A percentile compares a stretch with the other conserved stretches of the same genome.
These are phyloP conservation scores for Vitrella brassicaformis DNA, from an alignment of 73 alveolate species.

Conservation along the genomic window DNA sequence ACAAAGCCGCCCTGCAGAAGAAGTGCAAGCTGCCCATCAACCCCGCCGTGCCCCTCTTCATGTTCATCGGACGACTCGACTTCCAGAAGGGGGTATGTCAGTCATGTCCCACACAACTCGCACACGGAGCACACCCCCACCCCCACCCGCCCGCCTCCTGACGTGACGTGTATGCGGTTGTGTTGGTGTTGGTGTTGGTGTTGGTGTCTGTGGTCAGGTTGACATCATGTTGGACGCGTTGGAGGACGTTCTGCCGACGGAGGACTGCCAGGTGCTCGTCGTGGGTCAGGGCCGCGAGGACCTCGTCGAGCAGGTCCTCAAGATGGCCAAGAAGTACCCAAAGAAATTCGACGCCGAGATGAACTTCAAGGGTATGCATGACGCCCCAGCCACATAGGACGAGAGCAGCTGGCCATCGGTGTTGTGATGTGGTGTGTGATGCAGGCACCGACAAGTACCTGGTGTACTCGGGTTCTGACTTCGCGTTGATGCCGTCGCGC, in stretches of 20 bases:
- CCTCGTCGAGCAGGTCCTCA: conserved; percentile 2
- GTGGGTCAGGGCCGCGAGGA: conserved; percentile 27
- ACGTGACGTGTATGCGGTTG: too few relatives aligned
- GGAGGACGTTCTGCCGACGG: conserved; percentile 12
- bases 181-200: neutral
- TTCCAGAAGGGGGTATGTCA: conserved; percentile 11
- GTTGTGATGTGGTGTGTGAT: too few relatives aligned
- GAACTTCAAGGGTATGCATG: neutral
- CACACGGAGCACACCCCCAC: too few relatives aligned
- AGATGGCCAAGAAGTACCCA: conserved; percentile 15
- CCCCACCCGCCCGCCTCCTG: too few relatives aligned
- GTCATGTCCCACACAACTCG: too few relatives aligned
- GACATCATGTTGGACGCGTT: conserved; percentile 14
- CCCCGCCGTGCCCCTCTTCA: too few relatives aligned
- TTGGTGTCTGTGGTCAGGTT: neutral
- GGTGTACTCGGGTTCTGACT: conserved; percentile 17
- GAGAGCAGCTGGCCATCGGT: too few relatives aligned
- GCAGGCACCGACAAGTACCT: conserved; percentile 24
- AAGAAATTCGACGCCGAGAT: conserved; percentile 5
- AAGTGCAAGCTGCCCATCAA: too few relatives aligned
- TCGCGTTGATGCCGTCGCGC: conserved; percentile 16
- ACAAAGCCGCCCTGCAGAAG: too few relatives aligned
- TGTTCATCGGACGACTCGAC: neutral
- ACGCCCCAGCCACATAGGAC: neutral
- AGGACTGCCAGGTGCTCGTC: conserved; percentile 12